phyloP scores from a whole-genome alignment of 495 filamentous ascomycete species.

The Elaphomyces granulatus region DNA sequence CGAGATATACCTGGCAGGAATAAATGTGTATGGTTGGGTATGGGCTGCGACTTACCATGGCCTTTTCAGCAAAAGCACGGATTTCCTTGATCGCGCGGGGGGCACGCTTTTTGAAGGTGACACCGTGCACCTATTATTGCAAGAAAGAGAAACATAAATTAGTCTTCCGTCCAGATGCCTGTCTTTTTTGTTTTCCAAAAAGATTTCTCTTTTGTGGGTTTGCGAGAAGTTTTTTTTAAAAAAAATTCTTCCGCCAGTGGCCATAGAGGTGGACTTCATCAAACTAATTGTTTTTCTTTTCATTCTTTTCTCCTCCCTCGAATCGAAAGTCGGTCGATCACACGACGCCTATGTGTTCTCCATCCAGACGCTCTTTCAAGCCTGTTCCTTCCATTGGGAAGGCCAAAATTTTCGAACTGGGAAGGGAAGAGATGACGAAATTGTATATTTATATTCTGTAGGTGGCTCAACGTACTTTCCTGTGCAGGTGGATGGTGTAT shows the following conservation, averaged over 20 bases:
- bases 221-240: conserved; percentile 15
- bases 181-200: conserved; percentile 12
- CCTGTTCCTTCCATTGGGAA: not conserved
- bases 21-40: not conserved
- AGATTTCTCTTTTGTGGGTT: too few relatives aligned
- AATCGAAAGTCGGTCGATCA: too few relatives aligned
- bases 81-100: conserved; percentile 99
- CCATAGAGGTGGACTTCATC: conserved; percentile 53
- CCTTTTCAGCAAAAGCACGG: conserved; percentile 72
- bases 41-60: conserved; percentile 76
- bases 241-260: too few relatives aligned
- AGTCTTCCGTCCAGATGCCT: conserved; percentile 50
- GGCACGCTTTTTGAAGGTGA: conserved; percentile 98
- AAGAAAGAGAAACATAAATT: conserved; percentile 27
- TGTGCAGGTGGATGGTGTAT: conserved; percentile 99
- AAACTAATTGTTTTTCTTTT: conserved; percentile 44
- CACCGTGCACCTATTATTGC: conserved; percentile 68
- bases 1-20: not conserved
- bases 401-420: not conserved
- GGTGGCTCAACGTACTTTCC: conserved; percentile 68
- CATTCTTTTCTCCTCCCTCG: conserved; percentile 1
- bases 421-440: too few relatives aligned
- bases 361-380: not conserved
- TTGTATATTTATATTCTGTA: too few relatives aligned
- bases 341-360: conserved; percentile 2